Base-by-base conservation (phyloP, 2,329 filamentous ascomycete genomes). In the Fusarium sp. region DNA sequence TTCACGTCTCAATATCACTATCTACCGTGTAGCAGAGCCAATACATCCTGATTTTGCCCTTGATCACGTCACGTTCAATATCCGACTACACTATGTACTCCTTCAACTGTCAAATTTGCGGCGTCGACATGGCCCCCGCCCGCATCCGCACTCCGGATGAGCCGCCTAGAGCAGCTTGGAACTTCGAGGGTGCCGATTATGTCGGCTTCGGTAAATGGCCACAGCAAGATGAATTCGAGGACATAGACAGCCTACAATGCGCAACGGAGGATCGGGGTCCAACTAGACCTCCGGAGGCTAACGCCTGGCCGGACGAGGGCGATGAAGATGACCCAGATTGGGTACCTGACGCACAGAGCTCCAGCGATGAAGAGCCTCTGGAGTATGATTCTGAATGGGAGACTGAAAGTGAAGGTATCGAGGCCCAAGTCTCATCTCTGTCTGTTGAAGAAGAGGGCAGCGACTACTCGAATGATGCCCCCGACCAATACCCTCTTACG, bases 371-470 rank as follows among this genome's bases (percentile, higher is more conserved):
- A 1, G 61, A 66, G 1, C 16, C 23, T 0, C 16, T 66, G 4
- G 63, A 66, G 11, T 66, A 66, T 23, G 38, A 51, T 6, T 60
- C 63, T 5, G 29, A 0, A 5, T 57, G 54, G 4, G 51, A 10
- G 10, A 21, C 44, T 4, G 63, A 35, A 1, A 31, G 10, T 7
- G 15, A 14, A 11, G 27, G 3, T 4, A 18, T 23, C 3, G 21
- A 31, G 10, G 0, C 4, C 11, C 14, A 0, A 7, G 8, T 4
- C 2, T 25, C 6, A 9, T 11, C 4, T 21, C 9, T 21, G 1
- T n/a, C 15, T 23, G 3, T 2, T 7, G 3, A 1, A 4, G 3
- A 23, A 1, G 33, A 35, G 6, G 7, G 37, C 3, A 14, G 27
- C 9, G 10, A 31, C 9, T 5, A 18, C 8, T 12, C 12, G 4